A percentile compares a stretch with the other conserved stretches of the same genome.
These are phyloP conservation scores for Ilex aquifolium DNA, from an alignment of 257 asterid genomes.

Conservation along the genomic window DNA sequence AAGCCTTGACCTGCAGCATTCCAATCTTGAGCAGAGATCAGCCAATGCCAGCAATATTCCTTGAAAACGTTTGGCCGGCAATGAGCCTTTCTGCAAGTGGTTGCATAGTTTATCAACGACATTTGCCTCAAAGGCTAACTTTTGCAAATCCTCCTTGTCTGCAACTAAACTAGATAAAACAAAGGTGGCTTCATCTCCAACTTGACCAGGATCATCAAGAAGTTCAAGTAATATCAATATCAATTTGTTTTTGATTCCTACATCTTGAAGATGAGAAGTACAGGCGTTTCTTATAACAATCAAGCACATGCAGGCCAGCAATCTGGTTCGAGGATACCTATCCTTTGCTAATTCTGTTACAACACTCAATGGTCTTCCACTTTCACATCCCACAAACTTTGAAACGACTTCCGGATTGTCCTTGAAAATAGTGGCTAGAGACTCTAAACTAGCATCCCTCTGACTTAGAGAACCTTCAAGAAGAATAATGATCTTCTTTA, in stretches of 20 bases:
- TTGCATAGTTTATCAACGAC: conserved; percentile 55
- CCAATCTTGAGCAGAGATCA: conserved; percentile 72
- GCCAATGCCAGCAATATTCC: conserved; percentile 75
- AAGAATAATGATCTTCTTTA: conserved; percentile 62
- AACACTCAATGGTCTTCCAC: conserved; percentile 54
- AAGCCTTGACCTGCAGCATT: conserved; percentile 75
- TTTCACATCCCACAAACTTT: conserved; percentile 59
- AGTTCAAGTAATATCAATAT: conserved; percentile 64
- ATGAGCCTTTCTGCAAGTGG: conserved; percentile 45
- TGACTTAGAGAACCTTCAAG: conserved; percentile 74
- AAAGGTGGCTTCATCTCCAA: conserved; percentile 91
- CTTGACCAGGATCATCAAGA: conserved; percentile 85
- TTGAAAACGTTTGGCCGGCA: conserved; percentile 55
- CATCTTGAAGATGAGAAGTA: conserved; percentile 54
- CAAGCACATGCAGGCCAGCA: conserved; percentile 80
- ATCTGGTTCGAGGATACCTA: conserved; percentile 72
- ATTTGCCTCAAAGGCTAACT: conserved; percentile 63
- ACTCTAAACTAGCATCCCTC: conserved; percentile 85
- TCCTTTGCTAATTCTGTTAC: conserved; percentile 69
- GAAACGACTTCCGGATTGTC: conserved; percentile 64
- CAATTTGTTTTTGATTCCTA: conserved; percentile 49
- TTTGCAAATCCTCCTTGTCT: conserved; percentile 82
- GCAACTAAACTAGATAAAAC: conserved; percentile 62
- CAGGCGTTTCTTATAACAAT: conserved; percentile 56
- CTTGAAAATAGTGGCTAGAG: conserved; percentile 65